Base-by-base conservation (phyloP, 495 filamentous ascomycete genomes). In the Aeminium ludgeri region DNA sequence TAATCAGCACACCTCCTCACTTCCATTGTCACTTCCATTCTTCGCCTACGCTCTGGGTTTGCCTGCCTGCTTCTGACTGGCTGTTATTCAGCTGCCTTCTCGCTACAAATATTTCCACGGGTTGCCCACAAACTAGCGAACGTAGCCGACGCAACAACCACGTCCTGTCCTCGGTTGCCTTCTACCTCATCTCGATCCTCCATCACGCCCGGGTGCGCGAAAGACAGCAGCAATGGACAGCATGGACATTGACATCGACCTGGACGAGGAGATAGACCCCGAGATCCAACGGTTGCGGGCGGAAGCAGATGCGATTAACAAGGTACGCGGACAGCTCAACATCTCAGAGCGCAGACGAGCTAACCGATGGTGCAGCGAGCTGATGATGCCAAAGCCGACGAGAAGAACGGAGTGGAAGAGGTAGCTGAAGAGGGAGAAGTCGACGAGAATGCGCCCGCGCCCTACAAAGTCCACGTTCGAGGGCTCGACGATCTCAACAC, bases 401-500 rank as follows among this genome's bases (percentile, higher is more conserved):
- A 12, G 10, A 50, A 41, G 42, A 50, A 45, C 30, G 47, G 41
- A 6, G 20, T 45, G 30, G 42, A 50, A 13, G 47, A 50, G 32
- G 38, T 25, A 1, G 10, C 33, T 8, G 47, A 50, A 38, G 47
- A 50, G 16, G 47, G 47, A n/a, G 47, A 50, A 25, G 47, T 50
- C 27, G 37, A 45, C n/a, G 6, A 11, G 7, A 15, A 45, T 30
- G 38, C 45, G 17, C 41, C 58, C 10, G 61, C 66, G 10, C 69
- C 68, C 1, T 56, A 69, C 47, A 92, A 92, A 56, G 65, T 97
- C 32, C 76, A 93, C 56, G 59, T 97, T 27, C 68, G 72, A 44
- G 89, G 89, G 11, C 68, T 95, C 1, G 82, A 92, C 52, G 74
- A 77, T 43, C 66, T 95, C 53, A 80, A 73, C 12, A 84, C 85